Conservation (phyloP, 2,329 filamentous ascomycete species). For the Daldinia sp. region DNA sequence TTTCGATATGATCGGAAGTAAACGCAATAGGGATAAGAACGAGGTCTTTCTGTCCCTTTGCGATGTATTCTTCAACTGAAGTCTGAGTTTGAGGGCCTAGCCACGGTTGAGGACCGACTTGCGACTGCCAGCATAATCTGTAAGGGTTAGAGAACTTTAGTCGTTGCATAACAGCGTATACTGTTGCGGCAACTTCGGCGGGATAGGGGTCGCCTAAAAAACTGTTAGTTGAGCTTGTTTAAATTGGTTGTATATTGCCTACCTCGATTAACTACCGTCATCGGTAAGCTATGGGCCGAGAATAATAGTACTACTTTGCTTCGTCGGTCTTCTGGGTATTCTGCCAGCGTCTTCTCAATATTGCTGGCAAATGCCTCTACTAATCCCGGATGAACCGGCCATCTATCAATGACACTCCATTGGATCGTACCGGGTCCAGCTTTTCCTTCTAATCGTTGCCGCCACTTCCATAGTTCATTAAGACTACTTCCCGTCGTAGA, state of each 20-base stretch:
- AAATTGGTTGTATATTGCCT: constrained; percentile 42
- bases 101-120: constrained; percentile 96
- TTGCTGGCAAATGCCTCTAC: constrained; percentile 94
- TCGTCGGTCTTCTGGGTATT: constrained; percentile 85
- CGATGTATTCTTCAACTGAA: constrained; percentile 88
- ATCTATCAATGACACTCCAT: constrained; percentile 98
- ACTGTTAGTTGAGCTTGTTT: constrained; percentile 47
- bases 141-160: constrained; percentile 91
- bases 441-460: constrained; percentile 86
- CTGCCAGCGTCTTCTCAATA: constrained; percentile 84
- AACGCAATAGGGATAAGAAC: constrained; percentile 96
- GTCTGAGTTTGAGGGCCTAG: constrained; percentile 91
- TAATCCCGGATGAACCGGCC: constrained; percentile 91
- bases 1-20: constrained; percentile 99
- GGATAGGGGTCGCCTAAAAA: constrained; percentile 87
- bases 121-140: constrained; percentile 96
- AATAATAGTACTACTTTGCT: constrained; percentile 89
- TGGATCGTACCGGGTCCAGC: constrained; percentile 77
- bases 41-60: constrained; percentile 91
- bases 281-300: constrained; percentile 94
- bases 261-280: constrained; percentile 96
- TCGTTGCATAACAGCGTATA: constrained; percentile 95
- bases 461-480: constrained; percentile 98
- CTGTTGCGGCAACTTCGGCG: constrained; percentile 93
- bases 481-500: constrained; percentile 96